phyloP scores from a whole-genome alignment of 352 stramenopile species.

The Peronosclerospora sorghi region DNA sequence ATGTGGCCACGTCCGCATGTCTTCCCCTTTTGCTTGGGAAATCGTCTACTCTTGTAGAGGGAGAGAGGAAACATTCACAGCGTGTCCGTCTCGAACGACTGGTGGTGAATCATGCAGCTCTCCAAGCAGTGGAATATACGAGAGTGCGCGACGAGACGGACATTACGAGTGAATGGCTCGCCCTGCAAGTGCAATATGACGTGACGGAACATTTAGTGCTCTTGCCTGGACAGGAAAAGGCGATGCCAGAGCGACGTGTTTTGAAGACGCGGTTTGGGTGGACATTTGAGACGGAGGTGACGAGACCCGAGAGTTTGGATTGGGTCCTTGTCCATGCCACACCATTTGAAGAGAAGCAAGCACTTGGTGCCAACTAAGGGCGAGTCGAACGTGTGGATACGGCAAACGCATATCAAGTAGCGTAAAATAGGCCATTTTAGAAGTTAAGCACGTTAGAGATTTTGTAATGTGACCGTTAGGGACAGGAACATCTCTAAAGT shows the following conservation, averaged over 20 bases:
- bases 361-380: not conserved
- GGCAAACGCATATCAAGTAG: no score
- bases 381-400: no score
- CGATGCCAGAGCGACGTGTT: conserved; percentile 32
- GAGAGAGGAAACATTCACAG: not conserved
- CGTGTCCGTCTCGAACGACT: conserved; percentile 28
- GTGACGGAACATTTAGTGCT: conserved; percentile 36
- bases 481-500: no score
- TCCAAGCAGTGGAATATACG: conserved; percentile 39
- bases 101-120: conserved; percentile 23
- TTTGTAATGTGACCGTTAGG: no score
- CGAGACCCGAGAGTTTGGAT: conserved; percentile 18
- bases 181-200: conserved; percentile 33
- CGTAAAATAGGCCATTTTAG: no score
- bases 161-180: conserved; percentile 30
- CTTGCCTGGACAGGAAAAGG: conserved; percentile 2
- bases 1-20: conserved; percentile 17
- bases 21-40: conserved; percentile 21
- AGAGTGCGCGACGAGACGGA: conserved; percentile 12
- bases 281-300: conserved; percentile 51
- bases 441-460: no score
- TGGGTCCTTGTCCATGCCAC: conserved; percentile 32
- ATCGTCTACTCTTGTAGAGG: conserved; percentile 10
- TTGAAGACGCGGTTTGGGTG: conserved; percentile 42
- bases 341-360: conserved; percentile 25